Evolutionary conservation across 2,329 filamentous ascomycete species (phyloP).

Genomic region (Pseudocercospora macadamiae): DNA sequence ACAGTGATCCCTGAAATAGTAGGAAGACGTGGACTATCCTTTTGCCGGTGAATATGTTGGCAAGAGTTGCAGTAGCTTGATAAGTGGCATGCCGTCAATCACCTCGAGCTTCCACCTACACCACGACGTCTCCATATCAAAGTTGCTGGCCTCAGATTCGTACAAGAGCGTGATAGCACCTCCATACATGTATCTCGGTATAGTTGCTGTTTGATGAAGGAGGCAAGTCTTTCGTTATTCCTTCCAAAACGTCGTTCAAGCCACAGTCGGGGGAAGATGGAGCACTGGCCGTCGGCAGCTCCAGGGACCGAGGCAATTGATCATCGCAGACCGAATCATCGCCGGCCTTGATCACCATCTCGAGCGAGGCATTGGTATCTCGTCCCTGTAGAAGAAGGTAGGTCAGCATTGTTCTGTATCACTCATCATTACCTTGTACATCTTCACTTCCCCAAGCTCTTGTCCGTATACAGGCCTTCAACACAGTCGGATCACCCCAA

Average conservation of each 20-base stretch:
- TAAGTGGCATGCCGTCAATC: background rate
- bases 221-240: too few species aligned
- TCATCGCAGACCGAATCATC: slow-evolving; percentile 1
- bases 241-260: background rate
- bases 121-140: background rate
- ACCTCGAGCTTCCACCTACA: background rate
- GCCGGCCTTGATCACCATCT: background rate
- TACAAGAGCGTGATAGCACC: background rate
- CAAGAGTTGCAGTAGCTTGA: background rate
- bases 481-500: background rate
- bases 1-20: background rate
- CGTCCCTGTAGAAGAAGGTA: background rate
- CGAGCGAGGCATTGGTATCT: background rate
- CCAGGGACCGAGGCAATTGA: background rate
- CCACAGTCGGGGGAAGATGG: background rate
- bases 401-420: background rate
- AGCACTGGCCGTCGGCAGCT: background rate
- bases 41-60: too few species aligned
- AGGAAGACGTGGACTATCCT: too few species aligned
- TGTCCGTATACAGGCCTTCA: too few species aligned
- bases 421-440: background rate
- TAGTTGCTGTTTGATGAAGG: too few species aligned
- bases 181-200: background rate
- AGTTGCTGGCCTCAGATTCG: background rate
- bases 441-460: background rate